Percentiles rank a stretch among this genome's conserved stretches.
These are phyloP conservation scores for Agapanthus africanus DNA, from an alignment of 106 monocot species.

Conservation along the genomic window DNA sequence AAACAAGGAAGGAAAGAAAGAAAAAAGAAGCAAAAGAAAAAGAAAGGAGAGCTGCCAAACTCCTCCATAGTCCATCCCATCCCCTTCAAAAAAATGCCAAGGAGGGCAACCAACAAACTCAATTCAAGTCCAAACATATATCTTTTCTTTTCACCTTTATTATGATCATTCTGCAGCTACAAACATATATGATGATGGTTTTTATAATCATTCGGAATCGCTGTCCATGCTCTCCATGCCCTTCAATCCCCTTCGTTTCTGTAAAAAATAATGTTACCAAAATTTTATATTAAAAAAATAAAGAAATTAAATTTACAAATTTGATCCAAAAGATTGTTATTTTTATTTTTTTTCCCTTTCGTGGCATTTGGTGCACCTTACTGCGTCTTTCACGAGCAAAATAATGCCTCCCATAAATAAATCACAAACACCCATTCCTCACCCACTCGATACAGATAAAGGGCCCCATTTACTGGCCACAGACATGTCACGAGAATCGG, in stretches of 20 bases:
- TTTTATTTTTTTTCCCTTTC: background rate
- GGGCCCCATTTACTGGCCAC: background rate
- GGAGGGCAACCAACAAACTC: too few species aligned
- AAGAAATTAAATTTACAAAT: background rate
- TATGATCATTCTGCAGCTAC: too few species aligned
- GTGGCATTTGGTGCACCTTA: background rate
- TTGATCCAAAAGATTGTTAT: background rate
- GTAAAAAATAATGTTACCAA: background rate
- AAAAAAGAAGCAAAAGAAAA: too few species aligned
- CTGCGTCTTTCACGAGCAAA: background rate
- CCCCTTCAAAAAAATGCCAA: too few species aligned
- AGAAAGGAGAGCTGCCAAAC: too few species aligned
- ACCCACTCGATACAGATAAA: too few species aligned
- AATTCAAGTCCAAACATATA: too few species aligned
- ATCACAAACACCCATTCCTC: background rate
- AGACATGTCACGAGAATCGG: background rate
- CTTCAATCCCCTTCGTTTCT: conserved; percentile 36
- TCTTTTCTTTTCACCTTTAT: too few species aligned
- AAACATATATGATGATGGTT: too few species aligned
- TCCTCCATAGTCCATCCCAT: too few species aligned
- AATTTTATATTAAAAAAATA: background rate
- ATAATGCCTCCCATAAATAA: background rate
- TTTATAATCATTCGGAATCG: conserved; percentile 20
- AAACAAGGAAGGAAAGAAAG: too few species aligned
- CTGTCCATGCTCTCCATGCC: conserved; percentile 41